Base-by-base conservation (phyloP, 495 filamentous ascomycete genomes). In the Pyrenopolyporus hunteri region DNA sequence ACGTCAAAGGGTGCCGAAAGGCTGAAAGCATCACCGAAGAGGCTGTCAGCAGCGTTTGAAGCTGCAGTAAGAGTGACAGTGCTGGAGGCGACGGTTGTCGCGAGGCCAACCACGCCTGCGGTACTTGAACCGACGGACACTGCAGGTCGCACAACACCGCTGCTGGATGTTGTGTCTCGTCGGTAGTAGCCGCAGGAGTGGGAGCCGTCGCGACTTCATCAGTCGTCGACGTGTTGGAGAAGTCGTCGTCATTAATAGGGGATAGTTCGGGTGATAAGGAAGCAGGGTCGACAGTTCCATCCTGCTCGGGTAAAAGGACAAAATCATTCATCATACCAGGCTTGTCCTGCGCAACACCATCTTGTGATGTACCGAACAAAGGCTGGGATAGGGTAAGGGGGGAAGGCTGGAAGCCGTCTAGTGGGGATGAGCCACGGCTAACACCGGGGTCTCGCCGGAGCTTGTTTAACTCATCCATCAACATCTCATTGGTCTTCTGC, bases 121-220 rank as follows among this genome's bases (percentile, higher is more conserved):
- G 75, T 68, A 72, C 78, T 75, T 77, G 82, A 79, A 76, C 80
- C 84, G 87, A 92, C 87, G 85, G 94, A 97, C 94, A 98, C 94
- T 88, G 94, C 94, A 96, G 94, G 94, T 93, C 94, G 82, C 91
- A 97, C 93, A 97, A 96, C 93, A 97, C 87, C 92, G 83, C 93
- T 82, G 94, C 94, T 97, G 94, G 91, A 97, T 96, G 93, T 96
- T 96, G 93, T 97, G 92, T 92, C 94, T 83, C 76, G 82, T 94
- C 90, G 84, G 89, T 87, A 81, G 83, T 82, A 76, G 82, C 82
- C 63, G 74, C 72, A 66, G 72, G 47, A 43, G 73, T 44, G 44
- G 65, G 50, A 20, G 63, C 63, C 29, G 62, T 64, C 58, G 59
- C 58, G 32, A 65, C 55, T 6, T 69, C 31, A 44, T 69, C 63